A percentile compares a stretch with the other conserved stretches of the same genome.
These are phyloP conservation scores for Smallanthus sonchifolius DNA, from an alignment of 129 eudicot genomes.

Conservation along the genomic window DNA sequence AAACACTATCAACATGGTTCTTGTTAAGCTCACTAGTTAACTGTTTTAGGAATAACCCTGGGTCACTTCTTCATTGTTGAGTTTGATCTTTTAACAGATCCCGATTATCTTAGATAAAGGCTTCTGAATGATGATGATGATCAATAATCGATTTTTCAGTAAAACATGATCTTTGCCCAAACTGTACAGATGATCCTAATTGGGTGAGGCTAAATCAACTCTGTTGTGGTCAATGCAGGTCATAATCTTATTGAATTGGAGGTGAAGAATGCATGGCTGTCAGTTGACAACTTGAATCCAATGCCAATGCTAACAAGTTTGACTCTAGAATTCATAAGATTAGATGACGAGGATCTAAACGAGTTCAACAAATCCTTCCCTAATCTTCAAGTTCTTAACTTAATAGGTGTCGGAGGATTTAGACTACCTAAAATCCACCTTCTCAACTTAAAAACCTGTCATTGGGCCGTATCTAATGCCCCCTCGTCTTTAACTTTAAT, in stretches of 20 bases:
- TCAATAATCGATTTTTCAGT: not conserved
- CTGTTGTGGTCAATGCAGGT: constrained; percentile 45
- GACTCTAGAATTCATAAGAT: constrained; percentile 62
- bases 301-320: constrained; percentile 54
- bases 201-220: not conserved
- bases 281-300: constrained; percentile 52
- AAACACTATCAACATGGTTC: not conserved
- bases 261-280: constrained; percentile 67
- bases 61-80: not conserved
- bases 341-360: constrained; percentile 62
- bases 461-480: constrained; percentile 62
- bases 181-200: not conserved
- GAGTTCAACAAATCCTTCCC: constrained; percentile 56
- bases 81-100: not conserved
- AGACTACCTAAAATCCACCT: constrained; percentile 52
- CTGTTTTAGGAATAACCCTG: no score
- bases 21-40: no score
- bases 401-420: constrained; percentile 72
- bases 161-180: not conserved
- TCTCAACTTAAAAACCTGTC: constrained; percentile 41
- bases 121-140: not conserved
- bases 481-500: constrained; percentile 44
- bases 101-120: not conserved
- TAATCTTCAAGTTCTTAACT: constrained; percentile 51
- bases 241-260: constrained; percentile 45